phyloP scores from a whole-genome alignment of 768 basidiomycete species.

The Macrolepiota albuminosa region DNA sequence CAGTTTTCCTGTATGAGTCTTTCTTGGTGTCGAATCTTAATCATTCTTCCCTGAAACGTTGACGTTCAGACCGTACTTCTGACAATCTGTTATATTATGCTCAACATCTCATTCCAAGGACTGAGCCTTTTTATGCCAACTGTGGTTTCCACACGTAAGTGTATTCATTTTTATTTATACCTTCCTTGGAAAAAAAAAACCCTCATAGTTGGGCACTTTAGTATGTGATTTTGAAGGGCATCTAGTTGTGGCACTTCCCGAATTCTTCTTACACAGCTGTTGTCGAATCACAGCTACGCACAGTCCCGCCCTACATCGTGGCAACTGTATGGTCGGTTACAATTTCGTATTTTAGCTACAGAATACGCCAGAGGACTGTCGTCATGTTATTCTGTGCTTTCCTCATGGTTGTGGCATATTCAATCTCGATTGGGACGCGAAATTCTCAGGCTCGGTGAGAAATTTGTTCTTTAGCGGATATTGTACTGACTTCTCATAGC shows the following conservation, averaged over 20 bases:
- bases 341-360: conserved; percentile 30
- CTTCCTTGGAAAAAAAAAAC: background rate
- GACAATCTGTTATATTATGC: conserved; percentile 19
- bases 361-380: conserved; percentile 29
- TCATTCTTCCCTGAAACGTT: background rate
- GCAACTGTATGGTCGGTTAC: conserved; percentile 35
- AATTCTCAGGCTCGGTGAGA: conserved; percentile 32
- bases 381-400: conserved; percentile 30
- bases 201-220: conserved; percentile 17
- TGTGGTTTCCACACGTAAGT: conserved; percentile 39
- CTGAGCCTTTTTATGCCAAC: conserved; percentile 31
- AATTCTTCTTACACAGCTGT: conserved; percentile 27
- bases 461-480: background rate
- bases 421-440: conserved; percentile 36
- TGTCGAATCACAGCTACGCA: conserved; percentile 41
- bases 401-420: conserved; percentile 39
- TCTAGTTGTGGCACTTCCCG: background rate
- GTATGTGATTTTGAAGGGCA: conserved; percentile 14
- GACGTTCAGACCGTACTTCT: conserved; percentile 16
- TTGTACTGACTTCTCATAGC: conserved; percentile 18
- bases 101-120: conserved; percentile 28
- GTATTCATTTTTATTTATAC: background rate
- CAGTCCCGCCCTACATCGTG: conserved; percentile 44
- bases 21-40: background rate
- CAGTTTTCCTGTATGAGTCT: conserved; percentile 25